Evolutionary conservation across 495 filamentous ascomycete species (phyloP).

Genomic region (Podospora pseudoanserina): DNA sequence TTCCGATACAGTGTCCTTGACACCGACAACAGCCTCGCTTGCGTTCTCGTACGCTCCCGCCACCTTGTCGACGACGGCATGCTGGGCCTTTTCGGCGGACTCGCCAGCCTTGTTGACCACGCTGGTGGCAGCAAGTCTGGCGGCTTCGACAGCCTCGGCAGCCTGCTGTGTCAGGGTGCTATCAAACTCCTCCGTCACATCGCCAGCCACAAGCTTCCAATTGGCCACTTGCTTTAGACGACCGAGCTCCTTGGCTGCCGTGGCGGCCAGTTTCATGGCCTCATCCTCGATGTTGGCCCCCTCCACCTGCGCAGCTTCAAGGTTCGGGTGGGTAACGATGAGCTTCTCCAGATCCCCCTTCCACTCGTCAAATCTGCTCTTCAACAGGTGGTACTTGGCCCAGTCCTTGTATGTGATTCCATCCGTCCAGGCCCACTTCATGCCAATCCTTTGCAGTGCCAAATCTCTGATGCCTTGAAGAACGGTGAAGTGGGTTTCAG

Average conservation of each 20-base stretch:
- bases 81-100: conserved; percentile 15
- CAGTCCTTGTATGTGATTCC: conserved; percentile 95
- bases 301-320: conserved; percentile 65
- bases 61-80: conserved; percentile 23
- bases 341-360: conserved; percentile 69
- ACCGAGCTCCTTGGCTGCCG: conserved; percentile 76
- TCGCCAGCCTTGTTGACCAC: conserved; percentile 15
- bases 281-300: conserved; percentile 65
- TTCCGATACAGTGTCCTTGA: conserved; percentile 7
- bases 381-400: conserved; percentile 83
- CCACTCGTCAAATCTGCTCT: conserved; percentile 81
- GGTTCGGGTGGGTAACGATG: conserved; percentile 65
- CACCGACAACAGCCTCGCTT: conserved; percentile 9
- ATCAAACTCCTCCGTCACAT: conserved; percentile 72
- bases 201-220: conserved; percentile 79
- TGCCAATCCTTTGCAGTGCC: conserved; percentile 90
- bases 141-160: conserved; percentile 37
- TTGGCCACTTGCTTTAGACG: conserved; percentile 78
- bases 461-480: conserved; percentile 82
- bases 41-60: conserved; percentile 21
- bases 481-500: conserved; percentile 76
- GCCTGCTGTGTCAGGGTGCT: conserved; percentile 42
- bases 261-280: conserved; percentile 76
- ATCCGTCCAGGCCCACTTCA: conserved; percentile 97
- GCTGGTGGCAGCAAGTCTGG: conserved; percentile 23